A percentile compares a stretch with the other conserved stretches of the same genome.
phyloP scores from a whole-genome alignment of 331 rosid genomes.

The Spiraea crenata region DNA sequence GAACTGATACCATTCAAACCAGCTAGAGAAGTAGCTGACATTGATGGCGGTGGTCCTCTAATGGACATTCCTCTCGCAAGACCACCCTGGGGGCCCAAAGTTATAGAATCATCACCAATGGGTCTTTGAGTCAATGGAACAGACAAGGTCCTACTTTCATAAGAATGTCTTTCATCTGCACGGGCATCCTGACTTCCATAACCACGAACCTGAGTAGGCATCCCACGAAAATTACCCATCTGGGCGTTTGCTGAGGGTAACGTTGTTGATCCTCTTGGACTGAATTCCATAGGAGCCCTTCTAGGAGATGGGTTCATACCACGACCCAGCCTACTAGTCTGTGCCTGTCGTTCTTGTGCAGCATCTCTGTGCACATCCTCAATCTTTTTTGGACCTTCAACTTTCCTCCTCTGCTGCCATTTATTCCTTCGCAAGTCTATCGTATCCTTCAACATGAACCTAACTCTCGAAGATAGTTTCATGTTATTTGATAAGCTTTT shows the following conservation, averaged over 20 bases:
- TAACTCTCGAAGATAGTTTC: constrained; percentile 82
- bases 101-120: constrained; percentile 59
- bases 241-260: constrained; percentile 55
- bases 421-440: constrained; percentile 83
- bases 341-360: constrained; percentile 85
- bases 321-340: constrained; percentile 70
- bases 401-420: constrained; percentile 92
- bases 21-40: constrained; percentile 31
- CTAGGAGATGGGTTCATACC: constrained; percentile 62
- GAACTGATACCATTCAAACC: constrained; percentile 60
- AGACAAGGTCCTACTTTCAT: constrained; percentile 60
- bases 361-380: constrained; percentile 98
- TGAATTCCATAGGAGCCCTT: constrained; percentile 65
- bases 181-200: constrained; percentile 70
- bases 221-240: constrained; percentile 61
- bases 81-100: constrained; percentile 90
- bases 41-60: constrained; percentile 63
- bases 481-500: constrained; percentile 56
- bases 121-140: constrained; percentile 61
- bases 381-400: constrained; percentile 93
- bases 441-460: constrained; percentile 90
- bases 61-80: constrained; percentile 89
- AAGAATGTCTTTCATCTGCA: constrained; percentile 55
- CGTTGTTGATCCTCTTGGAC: constrained; percentile 58
- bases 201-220: constrained; percentile 58